Percentiles rank a stretch among this genome's conserved stretches.
These are phyloP conservation scores for Picea sitchensis DNA, from an alignment of 75 land plant species.

Conservation along the genomic window DNA sequence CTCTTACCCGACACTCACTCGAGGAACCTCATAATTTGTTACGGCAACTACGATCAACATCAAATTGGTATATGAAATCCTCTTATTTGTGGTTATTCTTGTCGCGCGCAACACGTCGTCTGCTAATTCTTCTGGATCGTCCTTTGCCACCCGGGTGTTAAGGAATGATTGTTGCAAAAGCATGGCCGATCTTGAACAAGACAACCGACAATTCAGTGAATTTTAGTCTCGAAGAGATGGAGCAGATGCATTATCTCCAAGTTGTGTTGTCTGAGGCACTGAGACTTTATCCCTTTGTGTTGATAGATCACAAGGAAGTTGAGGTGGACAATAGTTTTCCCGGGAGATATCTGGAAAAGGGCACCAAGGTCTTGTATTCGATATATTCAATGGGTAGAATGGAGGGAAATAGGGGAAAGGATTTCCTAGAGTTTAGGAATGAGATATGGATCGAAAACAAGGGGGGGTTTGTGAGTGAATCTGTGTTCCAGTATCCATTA, in stretches of 20 bases:
- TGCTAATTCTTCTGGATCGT: slow-evolving; percentile 73
- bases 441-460: slow-evolving; percentile 57
- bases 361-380: slow-evolving; percentile 50
- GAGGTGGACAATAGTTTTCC: slow-evolving; percentile 53
- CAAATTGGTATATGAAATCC: no score
- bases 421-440: slow-evolving; percentile 61
- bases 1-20: no score
- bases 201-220: slow-evolving; percentile 8
- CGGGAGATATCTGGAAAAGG: slow-evolving; percentile 59
- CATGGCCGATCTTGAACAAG: neutral
- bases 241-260: slow-evolving; percentile 64
- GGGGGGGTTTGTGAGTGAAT: slow-evolving; percentile 5
- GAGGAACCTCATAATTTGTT: no score
- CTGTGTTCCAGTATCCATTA: slow-evolving; percentile 49
- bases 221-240: slow-evolving; percentile 51
- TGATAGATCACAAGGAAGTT: slow-evolving; percentile 67
- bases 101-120: slow-evolving; percentile 72
- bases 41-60: no score
- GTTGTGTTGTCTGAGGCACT: slow-evolving; percentile 80
- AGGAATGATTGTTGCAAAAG: slow-evolving; percentile 16
- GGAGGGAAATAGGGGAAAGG: slow-evolving; percentile 65
- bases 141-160: slow-evolving; percentile 37
- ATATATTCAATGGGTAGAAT: slow-evolving; percentile 62
- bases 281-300: slow-evolving; percentile 86
- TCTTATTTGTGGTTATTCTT: slow-evolving; percentile 30